phyloP scores from a whole-genome alignment of 495 filamentous ascomycete genomes.

The Cercophora scortea region DNA sequence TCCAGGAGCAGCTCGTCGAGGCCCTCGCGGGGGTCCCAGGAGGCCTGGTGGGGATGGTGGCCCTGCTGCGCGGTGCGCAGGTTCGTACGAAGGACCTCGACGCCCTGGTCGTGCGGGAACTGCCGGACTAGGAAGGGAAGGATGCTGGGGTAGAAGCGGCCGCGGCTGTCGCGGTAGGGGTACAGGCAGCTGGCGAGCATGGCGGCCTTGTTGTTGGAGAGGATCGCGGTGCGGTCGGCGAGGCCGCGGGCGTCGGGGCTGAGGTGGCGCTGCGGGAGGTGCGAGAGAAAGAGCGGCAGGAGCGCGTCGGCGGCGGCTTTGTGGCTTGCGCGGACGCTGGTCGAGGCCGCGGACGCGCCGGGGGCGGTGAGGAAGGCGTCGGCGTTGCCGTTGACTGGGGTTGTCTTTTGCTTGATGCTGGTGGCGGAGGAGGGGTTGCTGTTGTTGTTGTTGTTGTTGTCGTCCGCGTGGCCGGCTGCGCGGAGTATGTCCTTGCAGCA shows the following conservation, averaged over 20 bases:
- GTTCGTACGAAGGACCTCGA: constrained; percentile 56
- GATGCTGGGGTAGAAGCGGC: constrained; percentile 56
- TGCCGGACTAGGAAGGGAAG: constrained; percentile 63
- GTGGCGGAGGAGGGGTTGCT: not conserved
- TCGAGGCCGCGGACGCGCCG: constrained; percentile 32
- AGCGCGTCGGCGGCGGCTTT: constrained; percentile 38
- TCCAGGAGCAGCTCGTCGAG: constrained; percentile 4
- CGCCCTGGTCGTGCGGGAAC: constrained; percentile 50
- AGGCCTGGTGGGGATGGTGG: constrained; percentile 23
- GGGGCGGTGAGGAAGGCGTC: constrained; percentile 31
- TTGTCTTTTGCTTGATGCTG: constrained; percentile 9
- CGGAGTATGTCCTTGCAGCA: constrained; percentile 60
- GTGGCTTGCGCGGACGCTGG: constrained; percentile 20
- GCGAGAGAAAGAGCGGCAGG: constrained; percentile 52
- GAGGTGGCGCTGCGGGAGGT: constrained; percentile 53
- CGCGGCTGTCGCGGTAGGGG: constrained; percentile 52
- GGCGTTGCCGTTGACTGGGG: constrained; percentile 25
- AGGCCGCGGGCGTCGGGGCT: constrained; percentile 56
- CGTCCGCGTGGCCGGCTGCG: constrained; percentile 25
- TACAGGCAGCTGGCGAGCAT: constrained; percentile 77
- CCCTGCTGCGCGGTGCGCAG: constrained; percentile 7
- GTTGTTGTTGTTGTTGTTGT: constrained; percentile 8
- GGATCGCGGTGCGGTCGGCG: constrained; percentile 71
- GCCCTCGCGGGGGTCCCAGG: constrained; percentile 15
- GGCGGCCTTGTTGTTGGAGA: constrained; percentile 54